Percentiles rank a stretch among this genome's conserved stretches.
Conservation (phyloP, 164 flowering plant species). For the Stephania yunnanensis region DNA sequence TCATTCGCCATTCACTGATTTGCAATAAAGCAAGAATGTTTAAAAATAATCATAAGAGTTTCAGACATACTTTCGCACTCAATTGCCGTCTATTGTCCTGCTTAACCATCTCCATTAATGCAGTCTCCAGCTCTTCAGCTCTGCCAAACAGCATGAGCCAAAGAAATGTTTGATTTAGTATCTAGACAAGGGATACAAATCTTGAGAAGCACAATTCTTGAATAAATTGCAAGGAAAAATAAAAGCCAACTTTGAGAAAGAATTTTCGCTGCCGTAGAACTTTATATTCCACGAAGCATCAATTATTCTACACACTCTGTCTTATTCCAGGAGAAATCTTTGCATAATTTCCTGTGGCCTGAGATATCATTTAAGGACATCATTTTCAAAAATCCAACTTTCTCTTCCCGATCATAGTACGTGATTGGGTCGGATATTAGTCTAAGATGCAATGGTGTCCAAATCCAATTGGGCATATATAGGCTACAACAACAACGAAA, state of each 20-base stretch:
- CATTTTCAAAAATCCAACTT: neutral
- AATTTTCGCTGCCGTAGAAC: neutral
- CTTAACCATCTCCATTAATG: constrained; percentile 86
- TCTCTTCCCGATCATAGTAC: no score
- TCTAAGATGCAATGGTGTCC: no score
- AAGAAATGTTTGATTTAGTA: neutral
- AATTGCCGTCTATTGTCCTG: constrained; percentile 76
- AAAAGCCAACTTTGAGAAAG: neutral
- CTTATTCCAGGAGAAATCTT: neutral
- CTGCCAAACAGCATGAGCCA: constrained; percentile 33
- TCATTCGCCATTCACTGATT: neutral
- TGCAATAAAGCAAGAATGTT: neutral
- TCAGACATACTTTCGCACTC: constrained; percentile 69
- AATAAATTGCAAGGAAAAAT: neutral
- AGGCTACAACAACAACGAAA: no score
- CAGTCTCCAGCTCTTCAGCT: constrained; percentile 93
- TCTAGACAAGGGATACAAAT: neutral
- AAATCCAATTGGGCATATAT: no score
- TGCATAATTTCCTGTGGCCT: neutral
- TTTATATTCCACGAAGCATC: constrained; percentile 1
- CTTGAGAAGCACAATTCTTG: neutral
- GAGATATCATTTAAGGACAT: neutral
- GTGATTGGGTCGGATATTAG: no score
- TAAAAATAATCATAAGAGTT: neutral
- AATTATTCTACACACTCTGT: neutral